phyloP scores from a whole-genome alignment of 345 rosid species.

The Eucalyptus sp. region DNA sequence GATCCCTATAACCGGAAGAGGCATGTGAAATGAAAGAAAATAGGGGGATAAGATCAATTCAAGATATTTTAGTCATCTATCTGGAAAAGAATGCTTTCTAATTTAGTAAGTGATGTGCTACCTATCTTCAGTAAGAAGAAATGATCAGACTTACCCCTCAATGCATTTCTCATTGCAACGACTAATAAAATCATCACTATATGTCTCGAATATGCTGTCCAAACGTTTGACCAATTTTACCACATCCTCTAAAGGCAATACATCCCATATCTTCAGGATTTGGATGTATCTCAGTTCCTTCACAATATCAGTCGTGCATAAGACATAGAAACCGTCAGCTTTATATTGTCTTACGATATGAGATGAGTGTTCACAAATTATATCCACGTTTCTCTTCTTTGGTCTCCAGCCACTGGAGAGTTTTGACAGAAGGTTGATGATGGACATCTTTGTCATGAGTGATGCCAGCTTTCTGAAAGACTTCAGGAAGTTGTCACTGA shows the following conservation, averaged over 20 bases:
- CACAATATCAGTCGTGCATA: slow-evolving; percentile 25
- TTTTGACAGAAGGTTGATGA: slow-evolving; percentile 13
- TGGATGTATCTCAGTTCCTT: slow-evolving; percentile 17
- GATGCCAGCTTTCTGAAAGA: slow-evolving; percentile 34
- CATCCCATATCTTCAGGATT: slow-evolving; percentile 45
- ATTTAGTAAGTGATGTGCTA: not conserved
- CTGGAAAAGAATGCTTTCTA: not conserved
- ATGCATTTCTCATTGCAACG: slow-evolving; percentile 28
- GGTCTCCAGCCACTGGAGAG: slow-evolving; percentile 49
- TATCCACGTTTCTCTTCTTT: slow-evolving; percentile 15
- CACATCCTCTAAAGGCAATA: slow-evolving; percentile 26
- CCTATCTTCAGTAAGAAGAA: not conserved
- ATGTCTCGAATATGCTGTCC: slow-evolving; percentile 17
- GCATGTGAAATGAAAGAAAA: not conserved
- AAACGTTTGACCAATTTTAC: slow-evolving; percentile 25
- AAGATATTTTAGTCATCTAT: not conserved
- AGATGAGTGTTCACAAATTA: slow-evolving; percentile 10
- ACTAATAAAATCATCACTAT: slow-evolving; percentile 22
- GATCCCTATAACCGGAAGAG: slow-evolving; percentile 6
- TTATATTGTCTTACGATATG: slow-evolving; percentile 29
- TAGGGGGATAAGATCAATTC: not conserved
- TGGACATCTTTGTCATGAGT: not conserved
- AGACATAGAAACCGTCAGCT: slow-evolving; percentile 13
- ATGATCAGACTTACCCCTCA: slow-evolving; percentile 22
- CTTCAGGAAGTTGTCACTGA: slow-evolving; percentile 28